phyloP scores from a whole-genome alignment of 2,329 filamentous ascomycete species.

The Metarhizium humberi region DNA sequence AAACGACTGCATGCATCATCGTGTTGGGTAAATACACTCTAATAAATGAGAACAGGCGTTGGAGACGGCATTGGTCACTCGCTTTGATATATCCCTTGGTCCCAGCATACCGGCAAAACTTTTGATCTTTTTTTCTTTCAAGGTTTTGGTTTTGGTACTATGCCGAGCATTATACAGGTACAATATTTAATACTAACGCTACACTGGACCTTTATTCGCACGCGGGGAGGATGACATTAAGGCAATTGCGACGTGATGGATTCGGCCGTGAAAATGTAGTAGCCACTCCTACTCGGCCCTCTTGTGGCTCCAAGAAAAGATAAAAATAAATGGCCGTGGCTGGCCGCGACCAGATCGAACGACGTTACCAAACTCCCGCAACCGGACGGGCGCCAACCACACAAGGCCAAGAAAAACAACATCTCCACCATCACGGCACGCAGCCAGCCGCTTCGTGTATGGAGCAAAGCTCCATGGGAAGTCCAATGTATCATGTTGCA shows the following conservation, averaged over 20 bases:
- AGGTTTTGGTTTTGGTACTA: not conserved
- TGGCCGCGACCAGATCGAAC: not conserved
- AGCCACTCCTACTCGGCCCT: too few relatives aligned
- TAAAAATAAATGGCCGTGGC: not conserved
- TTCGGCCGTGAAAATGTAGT: too few relatives aligned
- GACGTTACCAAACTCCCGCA: not conserved
- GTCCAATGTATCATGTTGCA: too few relatives aligned
- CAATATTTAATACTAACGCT: not conserved
- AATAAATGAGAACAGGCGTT: slow-evolving; percentile 13
- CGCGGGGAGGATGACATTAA: not conserved
- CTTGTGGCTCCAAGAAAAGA: too few relatives aligned
- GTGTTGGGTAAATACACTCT: slow-evolving; percentile 10
- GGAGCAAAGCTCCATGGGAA: too few relatives aligned
- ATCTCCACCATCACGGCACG: too few relatives aligned
- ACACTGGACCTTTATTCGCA: not conserved
- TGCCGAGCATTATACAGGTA: slow-evolving; percentile 1
- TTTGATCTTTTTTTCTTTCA: not conserved
- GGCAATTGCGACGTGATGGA: too few relatives aligned
- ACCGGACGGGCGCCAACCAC: not conserved
- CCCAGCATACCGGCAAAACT: slow-evolving; percentile 4
- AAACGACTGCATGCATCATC: slow-evolving; percentile 6
- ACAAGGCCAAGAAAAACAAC: too few relatives aligned
- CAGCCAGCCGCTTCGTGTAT: too few relatives aligned
- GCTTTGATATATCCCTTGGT: slow-evolving; percentile 11
- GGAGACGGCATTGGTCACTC: slow-evolving; percentile 16